Evolutionary conservation across 2,329 filamentous ascomycete genomes (phyloP), one percentile per base, ranked within the genome.

Genomic region (Cladosporium sp.): DNA sequence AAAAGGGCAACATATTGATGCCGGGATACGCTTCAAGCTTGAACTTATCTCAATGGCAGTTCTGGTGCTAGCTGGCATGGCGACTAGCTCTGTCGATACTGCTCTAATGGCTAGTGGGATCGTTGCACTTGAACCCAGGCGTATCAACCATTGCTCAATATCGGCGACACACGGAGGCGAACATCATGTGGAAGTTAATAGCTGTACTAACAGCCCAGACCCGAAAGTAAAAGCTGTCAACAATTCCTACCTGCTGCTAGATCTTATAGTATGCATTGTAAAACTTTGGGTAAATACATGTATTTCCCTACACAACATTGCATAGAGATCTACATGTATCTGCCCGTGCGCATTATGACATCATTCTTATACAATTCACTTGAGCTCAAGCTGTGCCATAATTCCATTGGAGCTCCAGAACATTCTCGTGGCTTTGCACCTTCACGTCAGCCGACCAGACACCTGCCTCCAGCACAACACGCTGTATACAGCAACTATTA

Each of bases 391-490:
- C 50, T 16, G 26, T 33, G 29, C 52, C 33, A 46, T 31, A 55
- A 55, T 33, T 55, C 52, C 52, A 33, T 33, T 55, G 52, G 28
- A 55, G 52, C 52, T 55, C 52, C 28, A 55, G 52, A 55, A 55
- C 52, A 29, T 55, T 55, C 52, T 55, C 52, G 52, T 4, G 26
- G 26, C 40, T 46, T 46, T 31, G 29, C 52, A 55, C 16, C 52
- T 21, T 55, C 52, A 55, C 52, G 21, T 12, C 40, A 23, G n/a
- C 49, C 28, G 28, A 29, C 49, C 52, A 55, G 33, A 57, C 31
- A 28, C 7, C 33, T 10, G 37, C 35, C 3, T 12, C n/a, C 40
- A 46, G n/a, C 40, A n/a, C n/a, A 21, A 21, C 40, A 23, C 16
- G 37, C 3, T 7, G 5, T 46, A 23, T 21, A 46, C 40, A 46